Evolutionary conservation across 495 filamentous ascomycete species (phyloP).

Genomic region (Coniosporium apollinis): DNA sequence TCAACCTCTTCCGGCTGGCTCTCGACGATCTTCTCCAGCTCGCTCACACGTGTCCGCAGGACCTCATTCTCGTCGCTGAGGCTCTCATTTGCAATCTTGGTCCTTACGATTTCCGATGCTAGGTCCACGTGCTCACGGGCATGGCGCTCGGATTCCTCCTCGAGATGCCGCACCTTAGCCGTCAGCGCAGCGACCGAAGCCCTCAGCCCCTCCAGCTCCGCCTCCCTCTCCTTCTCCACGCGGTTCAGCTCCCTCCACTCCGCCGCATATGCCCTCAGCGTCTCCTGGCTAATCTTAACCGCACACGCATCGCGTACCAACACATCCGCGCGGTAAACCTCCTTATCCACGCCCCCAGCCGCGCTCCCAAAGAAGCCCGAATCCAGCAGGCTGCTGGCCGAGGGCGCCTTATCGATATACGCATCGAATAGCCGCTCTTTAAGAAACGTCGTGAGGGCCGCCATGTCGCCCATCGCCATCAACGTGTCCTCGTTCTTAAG

Average conservation of each 20-base stretch:
- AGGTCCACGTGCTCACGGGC: constrained; percentile 88
- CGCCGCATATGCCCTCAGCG: constrained; percentile 57
- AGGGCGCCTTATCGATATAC: constrained; percentile 87
- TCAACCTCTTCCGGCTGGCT: constrained; percentile 84
- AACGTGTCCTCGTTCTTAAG: constrained; percentile 69
- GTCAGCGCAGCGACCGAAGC: constrained; percentile 45
- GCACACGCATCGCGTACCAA: constrained; percentile 87
- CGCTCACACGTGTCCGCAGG: constrained; percentile 61
- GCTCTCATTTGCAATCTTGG: constrained; percentile 86
- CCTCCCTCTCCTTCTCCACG: constrained; percentile 60
- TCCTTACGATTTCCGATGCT: constrained; percentile 74
- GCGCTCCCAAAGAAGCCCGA: constrained; percentile 95
- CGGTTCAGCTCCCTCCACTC: constrained; percentile 88
- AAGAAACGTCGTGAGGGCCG: constrained; percentile 64
- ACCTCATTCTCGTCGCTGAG: constrained; percentile 77
- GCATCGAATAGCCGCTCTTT: constrained; percentile 91
- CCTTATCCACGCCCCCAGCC: constrained; percentile 66
- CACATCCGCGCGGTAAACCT: constrained; percentile 85
- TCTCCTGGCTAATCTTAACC: constrained; percentile 66
- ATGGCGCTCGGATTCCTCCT: constrained; percentile 74
- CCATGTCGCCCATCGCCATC: constrained; percentile 84
- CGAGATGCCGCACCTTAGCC: constrained; percentile 58
- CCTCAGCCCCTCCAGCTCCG: constrained; percentile 61
- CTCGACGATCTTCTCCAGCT: constrained; percentile 70
- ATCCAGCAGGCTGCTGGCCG: constrained; percentile 73